phyloP scores from a whole-genome alignment of 345 rosid species.

The Salix suchowensis region DNA sequence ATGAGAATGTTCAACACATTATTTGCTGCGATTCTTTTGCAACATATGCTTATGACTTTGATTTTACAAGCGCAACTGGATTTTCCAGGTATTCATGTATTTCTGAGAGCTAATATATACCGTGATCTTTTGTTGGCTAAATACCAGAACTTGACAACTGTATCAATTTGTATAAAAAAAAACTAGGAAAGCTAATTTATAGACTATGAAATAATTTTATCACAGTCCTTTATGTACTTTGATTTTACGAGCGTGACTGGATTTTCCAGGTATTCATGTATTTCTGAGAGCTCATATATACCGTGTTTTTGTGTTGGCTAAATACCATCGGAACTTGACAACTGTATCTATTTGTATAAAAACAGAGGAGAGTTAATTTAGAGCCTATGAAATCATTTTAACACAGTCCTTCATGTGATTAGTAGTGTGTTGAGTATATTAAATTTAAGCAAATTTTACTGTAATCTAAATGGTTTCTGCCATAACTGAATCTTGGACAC shows the following conservation, averaged over 20 bases:
- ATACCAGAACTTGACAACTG: background rate
- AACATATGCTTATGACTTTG: constrained; percentile 95
- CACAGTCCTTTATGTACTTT: constrained; percentile 33
- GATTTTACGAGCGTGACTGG: constrained; percentile 71
- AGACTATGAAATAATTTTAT: background rate
- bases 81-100: constrained; percentile 62
- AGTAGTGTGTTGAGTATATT: background rate
- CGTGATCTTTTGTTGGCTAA: background rate
- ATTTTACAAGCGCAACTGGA: constrained; percentile 64
- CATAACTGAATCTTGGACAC: background rate
- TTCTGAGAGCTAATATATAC: background rate
- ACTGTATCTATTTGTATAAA: background rate
- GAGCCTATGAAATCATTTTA: background rate
- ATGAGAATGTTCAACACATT: constrained; percentile 95
- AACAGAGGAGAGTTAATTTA: background rate
- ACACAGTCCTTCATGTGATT: no score
- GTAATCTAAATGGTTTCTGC: background rate
- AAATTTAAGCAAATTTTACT: background rate
- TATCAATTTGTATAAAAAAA: background rate
- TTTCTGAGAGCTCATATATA: background rate
- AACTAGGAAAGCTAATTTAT: background rate
- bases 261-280: constrained; percentile 62
- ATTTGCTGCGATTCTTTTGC: constrained; percentile 96
- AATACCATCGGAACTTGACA: background rate
- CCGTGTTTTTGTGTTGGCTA: background rate